Conservation (phyloP, 305 asterid species). For the Ruellia speciosa region DNA sequence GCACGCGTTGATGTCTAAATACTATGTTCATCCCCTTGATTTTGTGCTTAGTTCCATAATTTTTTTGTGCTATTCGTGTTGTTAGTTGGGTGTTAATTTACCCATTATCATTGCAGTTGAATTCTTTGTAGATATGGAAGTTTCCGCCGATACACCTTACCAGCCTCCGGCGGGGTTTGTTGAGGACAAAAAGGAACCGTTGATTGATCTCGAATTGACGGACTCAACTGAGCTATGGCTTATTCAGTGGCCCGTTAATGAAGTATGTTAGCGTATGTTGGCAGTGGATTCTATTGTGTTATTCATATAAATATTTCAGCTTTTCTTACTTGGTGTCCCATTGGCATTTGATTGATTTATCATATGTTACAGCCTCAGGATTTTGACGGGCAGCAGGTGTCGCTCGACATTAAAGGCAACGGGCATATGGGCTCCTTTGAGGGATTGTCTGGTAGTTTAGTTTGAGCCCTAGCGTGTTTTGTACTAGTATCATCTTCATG, state of each 20-base stretch:
- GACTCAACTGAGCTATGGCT: conserved; percentile 84
- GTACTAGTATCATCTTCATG: neutral
- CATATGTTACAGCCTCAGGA: conserved; percentile 27
- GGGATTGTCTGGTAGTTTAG: conserved; percentile 37
- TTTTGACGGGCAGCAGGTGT: conserved; percentile 38
- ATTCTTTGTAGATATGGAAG: conserved; percentile 25
- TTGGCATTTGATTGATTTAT: conserved; percentile 3
- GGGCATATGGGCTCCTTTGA: conserved; percentile 37
- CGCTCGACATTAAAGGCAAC: conserved; percentile 34
- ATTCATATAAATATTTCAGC: neutral
- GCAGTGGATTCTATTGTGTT: neutral
- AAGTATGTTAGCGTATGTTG: conserved; percentile 29
- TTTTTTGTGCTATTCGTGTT: neutral
- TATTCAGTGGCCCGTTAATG: conserved; percentile 56
- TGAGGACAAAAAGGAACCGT: conserved; percentile 46
- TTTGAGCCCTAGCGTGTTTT: conserved; percentile 1
- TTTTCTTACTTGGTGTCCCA: neutral
- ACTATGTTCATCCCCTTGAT: neutral
- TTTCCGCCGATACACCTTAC: conserved; percentile 21
- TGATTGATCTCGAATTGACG: conserved; percentile 33
- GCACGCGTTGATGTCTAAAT: neutral
- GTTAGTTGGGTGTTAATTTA: neutral
- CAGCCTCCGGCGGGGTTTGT: conserved; percentile 39
- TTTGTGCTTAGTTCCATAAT: neutral
- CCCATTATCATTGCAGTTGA: conserved; percentile 5